A percentile compares a stretch with the other conserved stretches of the same genome.
These are phyloP conservation scores for Begonia masoniana DNA, from an alignment of 306 rosid species.

Conservation along the genomic window DNA sequence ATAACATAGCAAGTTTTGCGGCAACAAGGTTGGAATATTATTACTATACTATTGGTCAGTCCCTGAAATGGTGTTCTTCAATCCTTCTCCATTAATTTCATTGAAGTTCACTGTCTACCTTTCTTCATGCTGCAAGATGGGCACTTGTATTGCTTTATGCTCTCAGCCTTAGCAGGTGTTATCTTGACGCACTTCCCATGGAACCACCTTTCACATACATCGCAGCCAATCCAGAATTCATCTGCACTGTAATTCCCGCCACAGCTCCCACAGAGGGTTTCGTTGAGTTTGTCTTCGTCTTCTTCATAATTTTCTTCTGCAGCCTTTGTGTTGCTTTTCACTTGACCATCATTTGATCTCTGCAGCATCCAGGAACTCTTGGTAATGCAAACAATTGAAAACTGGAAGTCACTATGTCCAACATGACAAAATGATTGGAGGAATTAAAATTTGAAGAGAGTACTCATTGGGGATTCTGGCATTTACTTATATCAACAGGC, in stretches of 20 bases:
- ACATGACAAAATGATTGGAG: background rate
- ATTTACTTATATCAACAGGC: no score
- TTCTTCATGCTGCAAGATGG: constrained; percentile 51
- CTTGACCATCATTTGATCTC: constrained; percentile 60
- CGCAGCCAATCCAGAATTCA: constrained; percentile 69
- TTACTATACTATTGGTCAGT: constrained; percentile 21
- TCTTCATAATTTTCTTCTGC: constrained; percentile 24
- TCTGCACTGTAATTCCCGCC: constrained; percentile 55
- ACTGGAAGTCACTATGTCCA: background rate
- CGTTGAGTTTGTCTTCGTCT: constrained; percentile 40
- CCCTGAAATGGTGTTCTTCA: constrained; percentile 4
- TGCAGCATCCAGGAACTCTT: constrained; percentile 9
- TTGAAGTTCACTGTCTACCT: constrained; percentile 29
- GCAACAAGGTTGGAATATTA: constrained; percentile 33
- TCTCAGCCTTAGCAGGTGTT: constrained; percentile 70
- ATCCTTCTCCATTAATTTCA: constrained; percentile 2
- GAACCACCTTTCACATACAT: constrained; percentile 64
- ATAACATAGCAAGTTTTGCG: constrained; percentile 14
- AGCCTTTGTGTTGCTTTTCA: constrained; percentile 46
- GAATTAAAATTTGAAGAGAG: no score
- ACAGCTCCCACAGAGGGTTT: constrained; percentile 66
- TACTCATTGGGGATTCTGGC: no score
- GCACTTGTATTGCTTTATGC: constrained; percentile 63
- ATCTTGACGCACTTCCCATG: constrained; percentile 74
- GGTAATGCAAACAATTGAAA: constrained; percentile 5